Percentiles rank a stretch among this genome's conserved stretches.
phyloP scores from a whole-genome alignment of 139 green algal genomes.

The Tetraselmis chui region DNA sequence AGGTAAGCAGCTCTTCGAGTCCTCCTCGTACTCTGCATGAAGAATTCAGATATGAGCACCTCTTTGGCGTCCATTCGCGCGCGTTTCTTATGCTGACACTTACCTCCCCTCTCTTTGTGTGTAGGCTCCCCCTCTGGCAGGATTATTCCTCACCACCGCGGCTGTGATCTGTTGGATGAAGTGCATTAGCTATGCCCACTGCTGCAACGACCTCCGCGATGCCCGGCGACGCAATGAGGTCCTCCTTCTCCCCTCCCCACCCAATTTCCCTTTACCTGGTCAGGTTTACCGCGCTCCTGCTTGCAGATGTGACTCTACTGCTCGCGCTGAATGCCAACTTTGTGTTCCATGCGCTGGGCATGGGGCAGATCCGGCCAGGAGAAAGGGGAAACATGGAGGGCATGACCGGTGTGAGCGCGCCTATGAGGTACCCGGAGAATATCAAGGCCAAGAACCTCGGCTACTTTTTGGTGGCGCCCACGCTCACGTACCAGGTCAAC shows the following conservation, averaged over 20 bases:
- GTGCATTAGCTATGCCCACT: slow-evolving; percentile 70
- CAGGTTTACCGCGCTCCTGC: too few relatives aligned
- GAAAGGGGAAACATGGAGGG: neutral
- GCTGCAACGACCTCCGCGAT: slow-evolving; percentile 53
- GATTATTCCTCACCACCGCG: neutral
- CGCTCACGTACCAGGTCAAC: slow-evolving; percentile 73
- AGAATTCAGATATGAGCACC: too few relatives aligned
- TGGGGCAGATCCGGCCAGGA: neutral
- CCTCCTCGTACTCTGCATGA: too few relatives aligned
- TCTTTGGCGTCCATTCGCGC: too few relatives aligned
- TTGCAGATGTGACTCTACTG: neutral
- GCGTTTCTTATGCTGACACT: too few relatives aligned
- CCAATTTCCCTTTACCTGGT: neutral
- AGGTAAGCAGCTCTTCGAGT: too few relatives aligned
- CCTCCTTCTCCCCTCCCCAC: neutral
- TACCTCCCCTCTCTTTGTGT: too few relatives aligned
- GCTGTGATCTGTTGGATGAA: slow-evolving; percentile 55
- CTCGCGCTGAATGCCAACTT: neutral
- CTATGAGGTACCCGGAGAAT: slow-evolving; percentile 68
- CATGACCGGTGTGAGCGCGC: neutral
- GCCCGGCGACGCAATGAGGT: neutral
- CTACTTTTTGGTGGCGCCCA: slow-evolving; percentile 75
- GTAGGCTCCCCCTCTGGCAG: neutral
- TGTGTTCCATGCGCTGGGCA: neutral
- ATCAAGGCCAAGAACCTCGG: slow-evolving; percentile 53